These are phyloP conservation scores for Tetracladium setigerum DNA, from an alignment of 495 filamentous ascomycete genomes.

Conservation along the genomic window DNA sequence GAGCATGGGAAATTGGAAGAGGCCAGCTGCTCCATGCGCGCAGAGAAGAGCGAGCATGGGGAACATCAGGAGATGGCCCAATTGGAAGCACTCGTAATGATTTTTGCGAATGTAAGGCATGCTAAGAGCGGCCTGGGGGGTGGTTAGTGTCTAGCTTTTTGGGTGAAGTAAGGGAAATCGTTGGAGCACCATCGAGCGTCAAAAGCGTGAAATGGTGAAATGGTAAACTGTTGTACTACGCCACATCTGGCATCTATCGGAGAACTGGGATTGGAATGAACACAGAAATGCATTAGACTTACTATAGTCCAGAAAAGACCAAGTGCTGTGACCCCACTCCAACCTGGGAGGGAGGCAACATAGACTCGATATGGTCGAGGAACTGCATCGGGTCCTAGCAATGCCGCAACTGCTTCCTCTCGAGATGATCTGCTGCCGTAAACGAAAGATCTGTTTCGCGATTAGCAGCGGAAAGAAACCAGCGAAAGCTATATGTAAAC, in stretches of 20 bases:
- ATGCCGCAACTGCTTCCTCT: constrained; percentile 16
- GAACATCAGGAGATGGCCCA: constrained; percentile 32
- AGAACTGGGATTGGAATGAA: too few species aligned
- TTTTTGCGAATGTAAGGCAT: constrained; percentile 24
- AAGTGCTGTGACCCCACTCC: constrained; percentile 26
- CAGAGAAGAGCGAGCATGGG: constrained; percentile 29
- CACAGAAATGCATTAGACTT: too few species aligned
- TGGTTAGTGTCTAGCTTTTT: too few species aligned
- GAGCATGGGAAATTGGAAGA: constrained; percentile 31
- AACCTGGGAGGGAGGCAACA: constrained; percentile 23
- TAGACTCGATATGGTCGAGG: constrained; percentile 22
- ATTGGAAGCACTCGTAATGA: constrained; percentile 32
- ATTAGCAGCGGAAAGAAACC: too few species aligned
- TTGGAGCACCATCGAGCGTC: too few species aligned
- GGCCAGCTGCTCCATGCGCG: constrained; percentile 26
- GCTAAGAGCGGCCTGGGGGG: too few species aligned
- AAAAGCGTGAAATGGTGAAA: too few species aligned
- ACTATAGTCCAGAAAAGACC: constrained; percentile 25
- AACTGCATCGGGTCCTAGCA: constrained; percentile 22
- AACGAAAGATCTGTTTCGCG: constrained; percentile 20
- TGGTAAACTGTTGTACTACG: too few species aligned
- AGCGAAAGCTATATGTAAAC: too few species aligned
- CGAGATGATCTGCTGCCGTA: constrained; percentile 22
- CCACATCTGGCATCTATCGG: too few species aligned
- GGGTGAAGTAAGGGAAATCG: too few species aligned